Evolutionary conservation across 169 alveolate species (phyloP), one percentile per base, ranked within the genome.

Genomic region (Plasmodium blacklocki): DNA sequence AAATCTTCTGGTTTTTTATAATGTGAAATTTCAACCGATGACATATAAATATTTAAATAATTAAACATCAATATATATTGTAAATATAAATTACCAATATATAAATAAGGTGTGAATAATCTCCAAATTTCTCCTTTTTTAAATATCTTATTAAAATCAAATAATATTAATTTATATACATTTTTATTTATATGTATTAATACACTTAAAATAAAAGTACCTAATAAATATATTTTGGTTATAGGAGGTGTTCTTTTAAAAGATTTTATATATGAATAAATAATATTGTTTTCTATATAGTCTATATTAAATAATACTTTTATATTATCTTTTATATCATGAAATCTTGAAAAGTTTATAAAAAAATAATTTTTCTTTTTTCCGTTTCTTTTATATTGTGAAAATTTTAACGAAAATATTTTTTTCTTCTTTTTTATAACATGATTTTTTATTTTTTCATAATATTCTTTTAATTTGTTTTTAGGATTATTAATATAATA

Each of bases 111-210:
- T 6, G 96, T 89, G 19, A 92, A 18, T 59, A 94, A 58, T 19
- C 96, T 85, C 96, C 96, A 94, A 18, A 88, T 19, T 68, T 94
- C 92, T n/a, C 94, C 88, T n/a, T 88, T 60, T 58, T 91, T 63
- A 47, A 94, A 74, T 6, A 87, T 54, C 8, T 76, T 66, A 5
- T 90, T 32, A 29, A 88, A 73, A 68, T 92, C 95, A 63, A 78
- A 94, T 70, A 86, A 70, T 52, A 94, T 66, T 21, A 73, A 72
- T 32, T 83, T 83, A 72, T 83, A 83, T 19, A 83, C 80, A 83
- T 68, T 83, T 32, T 83, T 83, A 43, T 83, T 83, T 21, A 29
- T n/a, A 83, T 83, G 91, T 49, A 83, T 83, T 12, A 47, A 68
- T 32, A 67, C 71, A 50, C 91, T 83, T 29, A 83, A 68, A 8